Evolutionary conservation across 1,284 basidiomycete species (phyloP).

Genomic region (Cryptococcus deneoformans): DNA sequence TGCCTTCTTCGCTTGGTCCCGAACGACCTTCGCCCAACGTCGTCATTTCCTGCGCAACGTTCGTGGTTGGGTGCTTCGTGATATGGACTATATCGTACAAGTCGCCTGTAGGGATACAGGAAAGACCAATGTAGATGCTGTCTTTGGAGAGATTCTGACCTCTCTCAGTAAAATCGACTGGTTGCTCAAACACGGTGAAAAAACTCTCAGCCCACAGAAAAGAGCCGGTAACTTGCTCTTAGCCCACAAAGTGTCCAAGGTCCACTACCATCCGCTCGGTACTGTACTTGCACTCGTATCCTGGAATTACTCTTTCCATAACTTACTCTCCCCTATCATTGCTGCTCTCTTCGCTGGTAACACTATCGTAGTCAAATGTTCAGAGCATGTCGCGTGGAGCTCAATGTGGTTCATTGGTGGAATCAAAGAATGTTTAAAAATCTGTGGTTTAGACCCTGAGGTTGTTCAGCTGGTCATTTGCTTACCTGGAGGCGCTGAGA

Average conservation of each 20-base stretch:
- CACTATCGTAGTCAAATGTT: slow-evolving; percentile 86
- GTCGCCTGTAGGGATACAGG: slow-evolving; percentile 95
- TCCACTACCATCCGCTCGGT: slow-evolving; percentile 90
- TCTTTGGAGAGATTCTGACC: slow-evolving; percentile 82
- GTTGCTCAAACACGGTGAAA: slow-evolving; percentile 75
- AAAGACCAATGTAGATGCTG: slow-evolving; percentile 94
- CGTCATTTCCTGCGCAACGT: slow-evolving; percentile 77
- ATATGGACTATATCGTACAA: slow-evolving; percentile 71
- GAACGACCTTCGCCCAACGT: slow-evolving; percentile 71
- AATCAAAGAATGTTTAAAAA: slow-evolving; percentile 68
- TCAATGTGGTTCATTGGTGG: slow-evolving; percentile 74
- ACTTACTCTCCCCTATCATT: slow-evolving; percentile 88
- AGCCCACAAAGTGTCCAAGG: slow-evolving; percentile 70
- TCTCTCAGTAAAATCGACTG: slow-evolving; percentile 81
- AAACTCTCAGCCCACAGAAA: slow-evolving; percentile 65
- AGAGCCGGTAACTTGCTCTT: slow-evolving; percentile 72
- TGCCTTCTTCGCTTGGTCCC: slow-evolving; percentile 69
- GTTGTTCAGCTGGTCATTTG: slow-evolving; percentile 86
- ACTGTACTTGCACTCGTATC: slow-evolving; percentile 90
- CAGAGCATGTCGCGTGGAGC: slow-evolving; percentile 88
- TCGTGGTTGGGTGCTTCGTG: slow-evolving; percentile 80
- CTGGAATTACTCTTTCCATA: slow-evolving; percentile 75
- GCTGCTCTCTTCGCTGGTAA: slow-evolving; percentile 89
- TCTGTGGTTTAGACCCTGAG: slow-evolving; percentile 74
- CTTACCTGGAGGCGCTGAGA: slow-evolving; percentile 80